These are phyloP conservation scores for Didymella pinodella DNA, from an alignment of 2,329 filamentous ascomycete genomes.

Conservation along the genomic window DNA sequence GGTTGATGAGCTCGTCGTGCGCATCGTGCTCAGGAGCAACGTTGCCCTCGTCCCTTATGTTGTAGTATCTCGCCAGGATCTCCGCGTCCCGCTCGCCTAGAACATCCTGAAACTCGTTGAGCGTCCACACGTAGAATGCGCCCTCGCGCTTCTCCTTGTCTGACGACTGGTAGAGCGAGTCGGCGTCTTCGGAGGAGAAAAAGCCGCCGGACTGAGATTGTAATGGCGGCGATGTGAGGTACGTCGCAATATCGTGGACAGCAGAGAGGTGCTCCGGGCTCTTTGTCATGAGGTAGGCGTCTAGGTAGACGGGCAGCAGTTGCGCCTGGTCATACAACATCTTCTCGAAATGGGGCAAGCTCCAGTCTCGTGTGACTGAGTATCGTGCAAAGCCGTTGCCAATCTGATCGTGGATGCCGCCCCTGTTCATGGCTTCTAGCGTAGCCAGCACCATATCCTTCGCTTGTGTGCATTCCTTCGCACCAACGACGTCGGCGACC, in stretches of 20 bases:
- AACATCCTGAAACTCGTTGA: slow-evolving; percentile 82
- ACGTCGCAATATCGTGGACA: slow-evolving; percentile 84
- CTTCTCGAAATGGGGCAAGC: slow-evolving; percentile 95
- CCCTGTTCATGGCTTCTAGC: slow-evolving; percentile 76
- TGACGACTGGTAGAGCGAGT: slow-evolving; percentile 76
- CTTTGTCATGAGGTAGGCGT: slow-evolving; percentile 77
- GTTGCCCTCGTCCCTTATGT: slow-evolving; percentile 84
- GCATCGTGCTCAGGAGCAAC: slow-evolving; percentile 82
- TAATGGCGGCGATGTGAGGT: slow-evolving; percentile 77
- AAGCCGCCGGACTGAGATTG: slow-evolving; percentile 76
- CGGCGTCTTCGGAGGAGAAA: slow-evolving; percentile 87
- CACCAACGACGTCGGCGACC: slow-evolving; percentile 87
- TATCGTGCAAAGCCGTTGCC: slow-evolving; percentile 84
- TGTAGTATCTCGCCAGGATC: slow-evolving; percentile 84
- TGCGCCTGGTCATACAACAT: slow-evolving; percentile 94
- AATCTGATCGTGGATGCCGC: slow-evolving; percentile 77
- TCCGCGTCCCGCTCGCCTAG: slow-evolving; percentile 73
- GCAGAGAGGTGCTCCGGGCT: slow-evolving; percentile 78
- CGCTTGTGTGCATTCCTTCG: slow-evolving; percentile 75
- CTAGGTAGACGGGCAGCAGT: slow-evolving; percentile 81
- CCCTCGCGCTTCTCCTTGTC: slow-evolving; percentile 87
- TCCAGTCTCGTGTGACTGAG: slow-evolving; percentile 91
- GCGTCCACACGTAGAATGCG: slow-evolving; percentile 93
- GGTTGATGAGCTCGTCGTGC: slow-evolving; percentile 92
- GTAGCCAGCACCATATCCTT: slow-evolving; percentile 82